phyloP scores from a whole-genome alignment of 2,329 filamentous ascomycete species.

The Nigrograna mackinnonii region DNA sequence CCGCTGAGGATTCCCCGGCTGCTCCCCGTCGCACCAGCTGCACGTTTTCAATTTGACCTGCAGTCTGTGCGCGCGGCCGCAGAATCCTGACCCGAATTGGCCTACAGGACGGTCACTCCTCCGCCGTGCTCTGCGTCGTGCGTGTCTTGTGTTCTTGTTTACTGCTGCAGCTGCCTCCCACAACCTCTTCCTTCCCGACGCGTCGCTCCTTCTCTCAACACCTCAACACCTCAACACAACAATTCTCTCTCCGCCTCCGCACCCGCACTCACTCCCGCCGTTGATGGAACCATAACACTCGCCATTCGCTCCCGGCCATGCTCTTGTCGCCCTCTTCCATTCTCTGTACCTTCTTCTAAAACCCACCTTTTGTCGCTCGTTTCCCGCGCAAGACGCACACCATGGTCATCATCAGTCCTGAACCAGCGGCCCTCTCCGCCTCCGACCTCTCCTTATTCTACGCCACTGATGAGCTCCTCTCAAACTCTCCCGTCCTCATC shows the following conservation, averaged over 20 bases:
- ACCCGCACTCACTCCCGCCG: slow-evolving; percentile 1
- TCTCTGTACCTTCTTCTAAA: slow-evolving; percentile 4
- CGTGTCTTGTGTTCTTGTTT: slow-evolving; percentile 3
- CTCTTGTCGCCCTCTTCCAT: slow-evolving; percentile 9
- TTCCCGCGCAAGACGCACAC: slow-evolving; percentile 35
- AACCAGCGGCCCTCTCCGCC: slow-evolving; percentile 74
- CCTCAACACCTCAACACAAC: too few relatives aligned
- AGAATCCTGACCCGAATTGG: slow-evolving; percentile 23
- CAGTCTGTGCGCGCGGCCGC: slow-evolving; percentile 27
- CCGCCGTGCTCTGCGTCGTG: too few relatives aligned
- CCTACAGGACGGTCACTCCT: too few relatives aligned
- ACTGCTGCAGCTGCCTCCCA: too few relatives aligned
- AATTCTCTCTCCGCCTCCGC: too few relatives aligned
- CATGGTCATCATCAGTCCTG: slow-evolving; percentile 84
- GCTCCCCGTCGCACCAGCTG: slow-evolving; percentile 23
- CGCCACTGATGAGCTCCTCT: slow-evolving; percentile 80
- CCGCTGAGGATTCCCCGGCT: slow-evolving; percentile 11
- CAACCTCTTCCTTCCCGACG: too few relatives aligned
- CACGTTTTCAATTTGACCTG: slow-evolving; percentile 28
- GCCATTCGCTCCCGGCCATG: slow-evolving; percentile 22
- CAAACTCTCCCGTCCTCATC: slow-evolving; percentile 79
- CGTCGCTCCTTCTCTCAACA: too few relatives aligned
- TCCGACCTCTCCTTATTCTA: slow-evolving; percentile 88
- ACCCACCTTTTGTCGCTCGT: slow-evolving; percentile 28
- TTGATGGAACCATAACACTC: slow-evolving; percentile 9